Base-by-base conservation (phyloP, 2,329 filamentous ascomycete genomes). In the Fusarium zealandicum region DNA sequence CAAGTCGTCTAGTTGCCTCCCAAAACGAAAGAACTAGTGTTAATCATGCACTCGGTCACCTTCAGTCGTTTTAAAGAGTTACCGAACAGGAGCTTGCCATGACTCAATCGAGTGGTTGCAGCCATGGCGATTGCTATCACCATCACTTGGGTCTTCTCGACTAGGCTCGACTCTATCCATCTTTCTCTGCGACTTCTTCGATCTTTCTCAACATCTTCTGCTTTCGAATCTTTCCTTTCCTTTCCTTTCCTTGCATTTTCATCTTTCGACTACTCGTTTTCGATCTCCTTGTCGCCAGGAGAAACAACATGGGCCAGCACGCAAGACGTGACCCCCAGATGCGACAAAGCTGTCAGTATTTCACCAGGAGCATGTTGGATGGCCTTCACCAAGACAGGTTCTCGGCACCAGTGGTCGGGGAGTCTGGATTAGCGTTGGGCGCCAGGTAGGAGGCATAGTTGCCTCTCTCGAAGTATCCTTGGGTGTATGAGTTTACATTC, bases 351-450 rank as follows among this genome's bases (percentile, higher is more conserved):
- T 36, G 41, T 31, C 9, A 27, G 33, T 11, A 42, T 53, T 8
- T 42, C 22, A 35, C 17, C 39, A 40, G 43, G 32, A 54, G 14
- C 16, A 31, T 35, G 28, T 54, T 47, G 30, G 32, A 39, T 32
- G 42, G 27, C 49, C 48, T 27, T 36, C 54, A 50, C 55, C 44
- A 38, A 40, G 45, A 42, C 41, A 48, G 31, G 42, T 47, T 37
- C 45, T 25, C 22, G 22, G 22, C 7, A 25, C 22, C 8, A 25
- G 22, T 9, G 22, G 38, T 54, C 48, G 43, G 22, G n/a, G 28
- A 54, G 39, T 49, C 53, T 54, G 50, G 42, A 35, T 54, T 47
- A 49, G 43, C 30, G 39, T 37, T 60, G 41, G 41, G 57, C 31
- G 13, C 22, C 18, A 33, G 37, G 39, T 16, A 37, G 17, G 36